Conservation (phyloP, 2,329 filamentous ascomycete genomes). For the Trichothecium sympodiale region DNA sequence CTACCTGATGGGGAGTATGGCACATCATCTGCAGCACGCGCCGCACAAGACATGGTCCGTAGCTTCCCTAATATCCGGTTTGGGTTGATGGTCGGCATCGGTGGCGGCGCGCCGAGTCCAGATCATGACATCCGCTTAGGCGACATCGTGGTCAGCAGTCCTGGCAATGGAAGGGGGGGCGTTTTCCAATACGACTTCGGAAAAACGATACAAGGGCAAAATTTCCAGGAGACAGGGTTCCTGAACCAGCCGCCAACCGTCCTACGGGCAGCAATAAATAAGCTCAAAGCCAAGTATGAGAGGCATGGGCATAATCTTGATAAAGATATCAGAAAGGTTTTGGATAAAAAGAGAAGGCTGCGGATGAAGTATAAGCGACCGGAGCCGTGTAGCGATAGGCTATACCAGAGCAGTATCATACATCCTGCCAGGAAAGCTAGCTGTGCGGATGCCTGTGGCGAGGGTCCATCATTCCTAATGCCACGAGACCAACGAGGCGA, state of each 20-base stretch:
- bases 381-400: not conserved
- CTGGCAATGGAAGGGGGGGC: not conserved
- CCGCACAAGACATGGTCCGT: slow-evolving; percentile 14
- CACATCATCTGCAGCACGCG: slow-evolving; percentile 12
- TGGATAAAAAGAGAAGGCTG: not conserved
- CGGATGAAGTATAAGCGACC: not conserved
- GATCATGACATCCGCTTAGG: slow-evolving; percentile 17
- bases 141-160: slow-evolving; percentile 10
- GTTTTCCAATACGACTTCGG: slow-evolving; percentile 4
- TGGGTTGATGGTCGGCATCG: slow-evolving; percentile 22
- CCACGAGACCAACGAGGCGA: not conserved
- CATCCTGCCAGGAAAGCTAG: not conserved
- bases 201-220: not conserved
- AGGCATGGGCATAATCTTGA: not conserved
- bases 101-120: slow-evolving; percentile 19
- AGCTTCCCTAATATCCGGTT: slow-evolving; percentile 18
- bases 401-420: not conserved
- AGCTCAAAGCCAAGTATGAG: not conserved
- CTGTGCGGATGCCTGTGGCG: not conserved
- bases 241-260: slow-evolving; percentile 3
- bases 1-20: slow-evolving; percentile 17
- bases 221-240: not conserved
- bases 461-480: not conserved
- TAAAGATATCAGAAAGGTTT: not conserved
- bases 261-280: not conserved